phyloP scores from a whole-genome alignment of 106 monocot genomes.

The Phalaenopsis aphrodite region DNA sequence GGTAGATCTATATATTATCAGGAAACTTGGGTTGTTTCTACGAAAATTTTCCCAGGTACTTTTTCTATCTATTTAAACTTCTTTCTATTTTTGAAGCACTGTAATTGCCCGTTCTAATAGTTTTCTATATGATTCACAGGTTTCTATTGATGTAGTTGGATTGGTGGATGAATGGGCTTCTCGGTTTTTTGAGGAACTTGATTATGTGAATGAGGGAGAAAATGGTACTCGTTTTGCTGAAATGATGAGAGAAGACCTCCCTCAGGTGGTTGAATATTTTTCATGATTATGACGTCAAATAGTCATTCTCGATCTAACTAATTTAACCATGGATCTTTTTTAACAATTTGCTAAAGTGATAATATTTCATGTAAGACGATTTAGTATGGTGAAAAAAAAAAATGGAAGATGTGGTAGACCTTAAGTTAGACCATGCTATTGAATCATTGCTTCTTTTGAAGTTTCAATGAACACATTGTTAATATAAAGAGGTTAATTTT shows the following conservation, averaged over 20 bases:
- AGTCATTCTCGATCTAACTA: conserved; percentile 1
- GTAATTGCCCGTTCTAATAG: conserved; percentile 1
- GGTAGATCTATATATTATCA: conserved; percentile 83
- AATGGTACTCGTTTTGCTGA: conserved; percentile 97
- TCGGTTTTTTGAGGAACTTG: conserved; percentile 99
- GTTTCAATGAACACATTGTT: not conserved
- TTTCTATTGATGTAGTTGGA: conserved; percentile 98
- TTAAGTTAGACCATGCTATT: not conserved
- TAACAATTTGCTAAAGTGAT: not conserved
- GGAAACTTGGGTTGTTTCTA: conserved; percentile 77
- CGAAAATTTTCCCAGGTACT: conserved; percentile 88
- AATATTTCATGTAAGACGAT: not conserved
- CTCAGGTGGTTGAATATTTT: conserved; percentile 47
- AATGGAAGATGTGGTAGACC: not conserved
- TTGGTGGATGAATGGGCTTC: conserved; percentile 99
- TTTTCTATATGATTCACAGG: conserved; percentile 21
- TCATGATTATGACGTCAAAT: not conserved
- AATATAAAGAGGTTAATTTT: not conserved
- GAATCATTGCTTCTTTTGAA: not conserved
- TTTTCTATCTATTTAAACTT: conserved; percentile 4
- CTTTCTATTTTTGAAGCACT: not conserved
- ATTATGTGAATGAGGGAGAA: conserved; percentile 98
- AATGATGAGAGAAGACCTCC: conserved; percentile 96
- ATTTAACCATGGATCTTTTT: not conserved
- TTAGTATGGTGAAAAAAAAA: not conserved